These are phyloP conservation scores for Candida golubevii DNA, from an alignment of 805 yeast genomes.

Conservation along the genomic window DNA sequence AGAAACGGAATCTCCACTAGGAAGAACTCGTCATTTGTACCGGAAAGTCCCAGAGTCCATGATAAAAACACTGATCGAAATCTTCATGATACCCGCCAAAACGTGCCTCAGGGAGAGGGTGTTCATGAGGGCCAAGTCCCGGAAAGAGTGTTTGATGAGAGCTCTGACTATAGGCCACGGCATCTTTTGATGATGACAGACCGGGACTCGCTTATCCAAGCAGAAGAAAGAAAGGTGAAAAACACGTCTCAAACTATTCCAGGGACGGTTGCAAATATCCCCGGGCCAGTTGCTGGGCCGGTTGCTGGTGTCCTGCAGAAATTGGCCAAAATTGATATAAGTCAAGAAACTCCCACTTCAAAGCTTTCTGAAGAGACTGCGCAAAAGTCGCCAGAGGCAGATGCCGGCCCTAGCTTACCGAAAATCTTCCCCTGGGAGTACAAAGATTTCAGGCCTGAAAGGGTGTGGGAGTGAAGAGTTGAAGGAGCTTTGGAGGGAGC, in stretches of 20 bases:
- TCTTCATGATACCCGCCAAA: too few relatives aligned
- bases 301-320: too few relatives aligned
- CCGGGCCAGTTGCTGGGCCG: too few relatives aligned
- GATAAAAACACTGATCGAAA: too few relatives aligned
- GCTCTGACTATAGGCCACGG: conserved; percentile 26
- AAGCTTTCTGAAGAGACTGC: not conserved
- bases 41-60: too few relatives aligned
- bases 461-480: conserved; percentile 6
- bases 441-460: conserved; percentile 9
- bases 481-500: too few relatives aligned
- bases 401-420: not conserved
- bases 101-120: conserved; percentile 6
- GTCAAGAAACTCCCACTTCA: too few relatives aligned
- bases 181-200: conserved; percentile 18
- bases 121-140: conserved; percentile 17
- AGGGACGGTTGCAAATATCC: too few relatives aligned
- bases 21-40: not conserved
- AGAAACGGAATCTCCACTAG: not conserved
- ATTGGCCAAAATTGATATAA: too few relatives aligned
- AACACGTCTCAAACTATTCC: too few relatives aligned
- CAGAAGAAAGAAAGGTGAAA: too few relatives aligned
- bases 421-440: conserved; percentile 38
- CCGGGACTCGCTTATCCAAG: not conserved
- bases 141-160: conserved; percentile 30
- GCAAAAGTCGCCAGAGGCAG: not conserved